Base-by-base conservation (phyloP, 495 filamentous ascomycete species). In the Astrothelium macrocarpum region DNA sequence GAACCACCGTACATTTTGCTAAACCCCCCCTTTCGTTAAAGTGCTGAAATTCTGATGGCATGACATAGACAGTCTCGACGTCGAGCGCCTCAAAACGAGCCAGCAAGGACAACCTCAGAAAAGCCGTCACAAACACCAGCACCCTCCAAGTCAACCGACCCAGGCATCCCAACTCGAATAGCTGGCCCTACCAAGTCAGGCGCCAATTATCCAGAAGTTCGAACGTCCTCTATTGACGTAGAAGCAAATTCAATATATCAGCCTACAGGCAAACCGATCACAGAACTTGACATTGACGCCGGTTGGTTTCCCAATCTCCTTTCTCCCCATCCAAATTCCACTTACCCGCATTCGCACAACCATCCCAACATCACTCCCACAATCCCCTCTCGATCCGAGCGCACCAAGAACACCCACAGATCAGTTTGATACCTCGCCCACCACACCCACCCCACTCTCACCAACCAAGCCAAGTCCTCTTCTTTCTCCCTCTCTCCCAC, bases 171-270 rank as follows among this genome's bases (percentile, higher is more conserved):
- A 60, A 73, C 72, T 28, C 68, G 72, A 23, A 60, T 82, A 61
- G 36, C 72, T 53, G 62, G 67, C 23, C 36, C 70, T 1, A 72
- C 72, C 67, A 80, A 62, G 81, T 77, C 68, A 43, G 85, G 85
- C 59, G 77, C 80, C n/a, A 76, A 76, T 53, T 87, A 84, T 66
- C 87, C 87, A 43, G 80, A 84, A 9, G 76, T 84, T 29, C 88
- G 86, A 20, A 88, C 84, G 53, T 95, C 90, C 16, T 91, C 83
- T 32, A 82, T 97, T 62, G 89, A 97, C 71, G 79, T 97, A 26
- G 81, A 91, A 75, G 85, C 82, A n/a, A 89, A 89, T 67, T 92
- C 94, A 18, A 60, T 75, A 18, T 73, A 64, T 43, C 74, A 75
- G 1, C 64, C 73, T 23, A 72, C 73, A n/a, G 73, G 72, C 18